Evolutionary conservation across 2,329 filamentous ascomycete genomes (phyloP).

Genomic region (Xylaria sp.): DNA sequence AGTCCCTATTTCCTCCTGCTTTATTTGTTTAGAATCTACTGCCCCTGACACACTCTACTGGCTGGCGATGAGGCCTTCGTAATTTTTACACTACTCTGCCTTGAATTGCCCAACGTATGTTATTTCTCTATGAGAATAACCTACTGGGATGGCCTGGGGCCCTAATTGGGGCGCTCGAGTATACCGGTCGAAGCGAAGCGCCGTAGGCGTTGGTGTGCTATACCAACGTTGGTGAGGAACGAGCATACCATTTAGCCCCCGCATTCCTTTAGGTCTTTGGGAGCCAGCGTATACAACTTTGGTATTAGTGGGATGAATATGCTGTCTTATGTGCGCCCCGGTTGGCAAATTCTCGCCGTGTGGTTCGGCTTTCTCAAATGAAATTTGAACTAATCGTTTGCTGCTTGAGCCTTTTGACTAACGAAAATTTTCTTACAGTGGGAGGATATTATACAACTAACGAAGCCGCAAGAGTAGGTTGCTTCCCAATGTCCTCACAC

Average conservation of each 20-base stretch:
- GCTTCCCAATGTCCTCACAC: background rate
- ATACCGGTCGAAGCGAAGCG: no score
- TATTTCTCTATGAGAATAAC: background rate
- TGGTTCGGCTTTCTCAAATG: no score
- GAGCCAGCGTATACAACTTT: no score
- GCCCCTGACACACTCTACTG: background rate
- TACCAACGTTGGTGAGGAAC: no score
- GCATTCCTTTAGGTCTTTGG: no score
- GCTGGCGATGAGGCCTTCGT: background rate
- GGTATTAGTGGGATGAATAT: no score
- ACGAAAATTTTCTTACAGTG: slow-evolving; percentile 52
- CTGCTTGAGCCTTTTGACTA: slow-evolving; percentile 6
- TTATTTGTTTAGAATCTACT: background rate
- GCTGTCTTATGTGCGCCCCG: no score
- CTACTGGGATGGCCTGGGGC: background rate
- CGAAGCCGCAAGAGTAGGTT: slow-evolving; percentile 67
- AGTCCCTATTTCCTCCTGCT: background rate
- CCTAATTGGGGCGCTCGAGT: background rate
- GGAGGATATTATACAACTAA: slow-evolving; percentile 85
- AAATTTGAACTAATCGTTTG: background rate
- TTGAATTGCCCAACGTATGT: background rate
- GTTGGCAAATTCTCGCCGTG: no score
- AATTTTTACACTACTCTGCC: background rate
- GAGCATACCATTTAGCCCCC: no score
- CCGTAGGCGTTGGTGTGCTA: no score